A percentile compares a stretch with the other conserved stretches of the same genome.
These are phyloP conservation scores for Chaetomium fimeti DNA, from an alignment of 495 filamentous ascomycete genomes.

Conservation along the genomic window DNA sequence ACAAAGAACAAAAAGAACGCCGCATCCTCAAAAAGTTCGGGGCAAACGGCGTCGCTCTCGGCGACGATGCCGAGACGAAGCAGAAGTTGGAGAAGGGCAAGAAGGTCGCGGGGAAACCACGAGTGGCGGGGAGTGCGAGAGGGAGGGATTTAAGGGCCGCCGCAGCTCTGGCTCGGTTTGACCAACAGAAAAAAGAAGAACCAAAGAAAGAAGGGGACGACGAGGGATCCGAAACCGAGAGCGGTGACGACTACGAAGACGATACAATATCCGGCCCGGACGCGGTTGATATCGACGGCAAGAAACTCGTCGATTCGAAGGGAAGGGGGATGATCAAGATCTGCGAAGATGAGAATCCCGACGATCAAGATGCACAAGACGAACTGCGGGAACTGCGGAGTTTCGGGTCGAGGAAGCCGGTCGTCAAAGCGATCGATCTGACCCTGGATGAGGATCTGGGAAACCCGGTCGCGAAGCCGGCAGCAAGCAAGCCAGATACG, in stretches of 20 bases:
- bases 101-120: conserved; percentile 58
- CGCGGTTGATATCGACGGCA: conserved; percentile 58
- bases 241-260: conserved; percentile 44
- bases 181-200: conserved; percentile 49
- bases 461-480: background rate
- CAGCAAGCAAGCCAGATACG: background rate
- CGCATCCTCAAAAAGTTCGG: conserved; percentile 75
- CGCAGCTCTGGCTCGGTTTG: conserved; percentile 72
- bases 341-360: conserved; percentile 66
- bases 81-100: conserved; percentile 62
- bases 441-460: background rate
- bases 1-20: conserved; percentile 62
- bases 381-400: conserved; percentile 60
- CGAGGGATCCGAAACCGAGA: conserved; percentile 38
- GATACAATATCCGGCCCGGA: conserved; percentile 34
- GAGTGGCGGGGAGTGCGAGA: conserved; percentile 65
- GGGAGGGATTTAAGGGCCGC: conserved; percentile 74
- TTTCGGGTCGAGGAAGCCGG: conserved; percentile 20
- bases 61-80: conserved; percentile 62
- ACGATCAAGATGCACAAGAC: conserved; percentile 57
- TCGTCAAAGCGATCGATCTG: background rate
- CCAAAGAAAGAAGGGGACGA: conserved; percentile 36
- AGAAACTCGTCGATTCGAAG: conserved; percentile 57
- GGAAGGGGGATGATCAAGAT: conserved; percentile 65
- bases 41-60: conserved; percentile 60